A percentile compares a stretch with the other conserved stretches of the same genome.
These are phyloP conservation scores for Fraxinus cuspidata DNA, from an alignment of 257 asterid genomes.

Conservation along the genomic window DNA sequence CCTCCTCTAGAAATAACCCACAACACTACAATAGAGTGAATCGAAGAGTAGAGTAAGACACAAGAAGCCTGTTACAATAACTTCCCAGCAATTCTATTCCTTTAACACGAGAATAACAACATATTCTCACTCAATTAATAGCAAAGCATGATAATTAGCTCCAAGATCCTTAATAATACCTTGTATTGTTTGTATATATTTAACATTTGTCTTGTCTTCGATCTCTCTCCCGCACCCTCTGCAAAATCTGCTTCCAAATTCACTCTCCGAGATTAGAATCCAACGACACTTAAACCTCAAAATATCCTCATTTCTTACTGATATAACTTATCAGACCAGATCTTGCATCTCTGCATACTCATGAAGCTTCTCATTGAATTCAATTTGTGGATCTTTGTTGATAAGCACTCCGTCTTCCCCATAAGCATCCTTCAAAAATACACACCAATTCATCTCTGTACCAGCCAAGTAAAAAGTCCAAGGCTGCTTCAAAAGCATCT, in stretches of 20 bases:
- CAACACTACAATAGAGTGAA: not conserved
- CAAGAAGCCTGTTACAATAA: not conserved
- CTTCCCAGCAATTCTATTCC: not conserved
- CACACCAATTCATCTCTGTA: slow-evolving; percentile 98
- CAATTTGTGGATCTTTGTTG: slow-evolving; percentile 73
- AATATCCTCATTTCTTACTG: slow-evolving; percentile 5
- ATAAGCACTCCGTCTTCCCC: slow-evolving; percentile 68
- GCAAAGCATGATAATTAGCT: not conserved
- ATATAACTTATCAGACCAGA: slow-evolving; percentile 24
- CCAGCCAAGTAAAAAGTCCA: slow-evolving; percentile 84
- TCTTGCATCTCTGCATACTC: slow-evolving; percentile 64
- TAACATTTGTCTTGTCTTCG: not conserved
- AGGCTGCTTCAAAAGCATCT: slow-evolving; percentile 84
- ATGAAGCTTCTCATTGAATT: slow-evolving; percentile 66
- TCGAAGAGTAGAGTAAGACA: not conserved
- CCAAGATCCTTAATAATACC: not conserved
- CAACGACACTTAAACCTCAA: not conserved
- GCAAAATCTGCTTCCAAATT: not conserved
- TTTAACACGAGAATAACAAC: not conserved
- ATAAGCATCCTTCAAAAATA: slow-evolving; percentile 83
- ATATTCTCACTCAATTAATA: not conserved
- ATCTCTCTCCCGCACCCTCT: not conserved
- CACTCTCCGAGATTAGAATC: not conserved
- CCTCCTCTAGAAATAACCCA: not conserved
- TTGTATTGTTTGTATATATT: not conserved